Base-by-base conservation (phyloP, 2,329 filamentous ascomycete species). In the Sarocladium brachiariae region DNA sequence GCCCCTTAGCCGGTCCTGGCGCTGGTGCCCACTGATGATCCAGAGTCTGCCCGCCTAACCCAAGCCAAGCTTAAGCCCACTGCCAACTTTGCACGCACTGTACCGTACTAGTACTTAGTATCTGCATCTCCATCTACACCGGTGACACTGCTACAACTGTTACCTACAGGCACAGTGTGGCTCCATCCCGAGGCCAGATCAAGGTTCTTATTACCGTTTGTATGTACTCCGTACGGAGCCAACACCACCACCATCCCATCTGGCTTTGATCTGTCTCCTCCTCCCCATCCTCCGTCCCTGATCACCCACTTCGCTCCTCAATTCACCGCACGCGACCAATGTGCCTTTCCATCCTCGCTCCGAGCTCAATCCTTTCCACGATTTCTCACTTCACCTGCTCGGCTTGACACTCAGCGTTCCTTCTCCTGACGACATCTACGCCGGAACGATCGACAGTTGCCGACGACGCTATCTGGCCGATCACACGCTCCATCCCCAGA, bases 1-100 rank as follows among this genome's bases (percentile, higher is more conserved):
- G n/a, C n/a, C 39, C 39, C 23, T 43, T 43, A 43, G 39, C 39
- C 39, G 24, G 6, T 43, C 39, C 39, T 23, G 39, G 39, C 21
- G 23, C 39, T 4, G 11, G 21, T 19, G 21, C 39, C 21, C 21
- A 16, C 39, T 27, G 16, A 30, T 30, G 27, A 30, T 7, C 27
- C n/a, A n/a, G n/a, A n/a, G n/a, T n/a, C n/a, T n/a, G n/a, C n/a
- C n/a, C n/a, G n/a, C n/a, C n/a, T n/a, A n/a, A n/a, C n/a, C n/a
- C n/a, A n/a, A n/a, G n/a, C n/a, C n/a, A n/a, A n/a, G n/a, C n/a
- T n/a, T n/a, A n/a, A n/a, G n/a, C n/a, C n/a, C n/a, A n/a, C n/a
- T n/a, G n/a, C n/a, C n/a, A n/a, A n/a, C n/a, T n/a, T n/a, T n/a
- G n/a, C n/a, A n/a, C n/a, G n/a, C n/a, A n/a, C n/a, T n/a, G n/a